Base-by-base conservation (phyloP, 257 asterid species). In the Jacaranda mimosifolia region DNA sequence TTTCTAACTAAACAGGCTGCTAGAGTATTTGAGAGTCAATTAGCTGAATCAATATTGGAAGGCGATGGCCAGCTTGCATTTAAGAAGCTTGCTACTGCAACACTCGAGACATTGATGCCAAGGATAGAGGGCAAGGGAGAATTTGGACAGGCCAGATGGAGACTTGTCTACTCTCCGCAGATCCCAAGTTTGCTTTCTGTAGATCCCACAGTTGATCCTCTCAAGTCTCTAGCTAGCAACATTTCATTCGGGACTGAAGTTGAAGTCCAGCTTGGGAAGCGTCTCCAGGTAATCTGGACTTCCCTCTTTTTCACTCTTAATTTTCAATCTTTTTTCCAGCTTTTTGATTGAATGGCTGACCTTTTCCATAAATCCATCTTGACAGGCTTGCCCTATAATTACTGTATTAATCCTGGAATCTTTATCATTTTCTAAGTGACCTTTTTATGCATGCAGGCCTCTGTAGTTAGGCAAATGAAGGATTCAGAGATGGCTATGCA, bases 401-500 rank as follows among this genome's bases (percentile, higher is more conserved):
- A 14, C 48, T 38, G 32, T 63, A 7, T 7, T 13, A 15, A 63
- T 58, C 64, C 11, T 5, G 64, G 6, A 21, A 45, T 51, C 15
- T 48, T 36, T 2, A 7, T 77, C 32, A 2, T 9, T 58, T 66
- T 67, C 70, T 6, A n/a, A 60, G 35, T 11, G 1, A 26, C 40
- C 15, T 9, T 17, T 80, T 43, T 52, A 17, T 67, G 42, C 63
- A 69, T 84, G 65, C 89, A 94, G 98, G 99, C 97, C 14, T 96
- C 99, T 36, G 96, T 96, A 18, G 97, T 93, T 48, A 93, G 99
- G 86, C 99, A 91, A 94, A 96, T 93, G 99, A 93, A 96, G 87
- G 99, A 96, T 83, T 93, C 98, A 17, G 98, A 96, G 91, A 96
- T 91, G 99, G 98, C 98, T 19, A 91, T 93, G 98, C 99, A 96